phyloP scores from a whole-genome alignment of 148 eudicot species.

The Camellia granthamiana region DNA sequence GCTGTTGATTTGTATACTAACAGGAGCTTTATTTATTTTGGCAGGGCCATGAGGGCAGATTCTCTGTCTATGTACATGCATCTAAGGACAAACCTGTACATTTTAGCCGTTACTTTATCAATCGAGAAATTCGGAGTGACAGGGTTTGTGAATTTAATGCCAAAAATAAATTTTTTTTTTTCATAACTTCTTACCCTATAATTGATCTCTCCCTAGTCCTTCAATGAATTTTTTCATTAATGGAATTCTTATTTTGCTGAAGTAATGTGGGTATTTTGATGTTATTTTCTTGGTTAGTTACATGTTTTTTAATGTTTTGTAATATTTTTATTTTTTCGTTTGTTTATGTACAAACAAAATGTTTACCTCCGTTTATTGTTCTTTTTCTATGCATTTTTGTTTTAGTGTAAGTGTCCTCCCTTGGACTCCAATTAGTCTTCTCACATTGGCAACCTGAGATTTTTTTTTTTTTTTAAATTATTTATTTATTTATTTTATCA shows the following conservation, averaged over 20 bases:
- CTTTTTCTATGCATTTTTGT: not conserved
- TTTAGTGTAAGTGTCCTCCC: not conserved
- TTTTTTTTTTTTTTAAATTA: no score
- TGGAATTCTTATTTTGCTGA: not conserved
- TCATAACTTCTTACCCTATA: not conserved
- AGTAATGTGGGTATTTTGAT: not conserved
- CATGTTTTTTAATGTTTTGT: not conserved
- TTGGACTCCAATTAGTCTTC: not conserved
- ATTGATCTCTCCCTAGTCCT: not conserved
- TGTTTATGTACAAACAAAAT: not conserved
- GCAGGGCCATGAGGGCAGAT: conserved; percentile 75
- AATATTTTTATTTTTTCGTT: not conserved
- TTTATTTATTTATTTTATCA: no score
- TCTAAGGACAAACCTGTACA: conserved; percentile 52
- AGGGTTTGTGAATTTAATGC: conserved; percentile 37
- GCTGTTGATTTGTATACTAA: not conserved
- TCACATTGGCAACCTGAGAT: no score
- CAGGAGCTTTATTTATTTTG: conserved; percentile 15
- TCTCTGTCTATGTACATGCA: conserved; percentile 66
- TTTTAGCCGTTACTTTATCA: conserved; percentile 51
- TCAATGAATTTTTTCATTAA: not conserved
- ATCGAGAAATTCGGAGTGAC: conserved; percentile 62
- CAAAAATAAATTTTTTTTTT: not conserved
- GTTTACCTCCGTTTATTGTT: not conserved
- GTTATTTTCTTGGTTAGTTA: not conserved